Evolutionary conservation across 495 filamentous ascomycete genomes (phyloP).

Genomic region (Bathelium albidoporum): DNA sequence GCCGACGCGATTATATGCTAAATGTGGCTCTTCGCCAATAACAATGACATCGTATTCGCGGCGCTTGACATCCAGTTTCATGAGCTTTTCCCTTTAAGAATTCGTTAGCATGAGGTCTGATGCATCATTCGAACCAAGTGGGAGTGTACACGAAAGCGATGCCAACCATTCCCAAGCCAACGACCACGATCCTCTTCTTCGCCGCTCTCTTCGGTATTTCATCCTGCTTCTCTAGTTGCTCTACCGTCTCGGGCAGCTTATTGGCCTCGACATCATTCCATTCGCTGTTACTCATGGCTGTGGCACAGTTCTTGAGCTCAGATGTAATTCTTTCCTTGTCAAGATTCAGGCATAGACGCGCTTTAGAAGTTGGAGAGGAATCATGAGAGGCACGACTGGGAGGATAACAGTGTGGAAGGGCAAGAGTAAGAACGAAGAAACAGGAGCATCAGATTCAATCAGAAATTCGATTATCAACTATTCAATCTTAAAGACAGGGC

Average conservation of each 20-base stretch:
- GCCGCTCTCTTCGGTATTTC: conserved; percentile 22
- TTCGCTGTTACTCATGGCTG: conserved; percentile 23
- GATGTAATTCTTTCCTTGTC: too few relatives aligned
- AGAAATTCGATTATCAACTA: too few relatives aligned
- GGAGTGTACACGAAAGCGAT: conserved; percentile 79
- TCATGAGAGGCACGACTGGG: too few relatives aligned
- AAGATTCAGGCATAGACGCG: too few relatives aligned
- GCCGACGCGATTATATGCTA: conserved; percentile 95
- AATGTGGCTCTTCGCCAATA: conserved; percentile 83
- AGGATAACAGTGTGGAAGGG: too few relatives aligned
- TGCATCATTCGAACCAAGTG: background rate
- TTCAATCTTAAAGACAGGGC: too few relatives aligned
- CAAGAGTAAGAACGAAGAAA: too few relatives aligned
- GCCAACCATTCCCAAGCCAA: conserved; percentile 92
- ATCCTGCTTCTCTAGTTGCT: conserved; percentile 12
- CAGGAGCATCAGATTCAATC: too few relatives aligned
- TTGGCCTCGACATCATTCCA: conserved; percentile 30
- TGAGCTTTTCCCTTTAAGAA: conserved; percentile 63
- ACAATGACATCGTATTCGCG: conserved; percentile 79
- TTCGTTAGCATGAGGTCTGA: background rate
- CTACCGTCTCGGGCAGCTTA: conserved; percentile 24
- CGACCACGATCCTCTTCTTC: conserved; percentile 69
- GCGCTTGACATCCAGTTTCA: conserved; percentile 71
- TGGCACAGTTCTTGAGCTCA: background rate
- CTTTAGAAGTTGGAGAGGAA: too few relatives aligned